A percentile compares a stretch with the other conserved stretches of the same genome.
These are phyloP conservation scores for Gastroboletus turbinatus DNA, from an alignment of 1,284 basidiomycete genomes.

Conservation along the genomic window DNA sequence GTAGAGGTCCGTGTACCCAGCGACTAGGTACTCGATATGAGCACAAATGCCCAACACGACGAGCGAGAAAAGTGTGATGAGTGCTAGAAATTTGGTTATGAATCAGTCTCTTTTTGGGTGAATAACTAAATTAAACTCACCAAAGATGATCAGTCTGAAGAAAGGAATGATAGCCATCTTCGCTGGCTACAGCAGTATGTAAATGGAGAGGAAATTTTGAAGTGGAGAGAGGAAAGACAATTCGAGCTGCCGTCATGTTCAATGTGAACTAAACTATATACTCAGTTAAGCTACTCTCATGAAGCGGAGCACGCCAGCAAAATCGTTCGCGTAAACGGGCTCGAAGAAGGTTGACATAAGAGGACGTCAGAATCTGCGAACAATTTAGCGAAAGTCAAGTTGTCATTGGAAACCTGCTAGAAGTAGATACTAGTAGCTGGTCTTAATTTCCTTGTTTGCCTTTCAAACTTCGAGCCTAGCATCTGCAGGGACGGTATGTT, in stretches of 20 bases:
- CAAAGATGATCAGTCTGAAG: slow-evolving; percentile 22
- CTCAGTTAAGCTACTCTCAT: neutral
- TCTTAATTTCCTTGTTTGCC: neutral
- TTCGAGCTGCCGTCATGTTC: neutral
- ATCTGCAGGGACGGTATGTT: neutral
- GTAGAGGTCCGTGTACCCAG: neutral
- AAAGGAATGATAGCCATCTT: slow-evolving; percentile 27
- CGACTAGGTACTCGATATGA: slow-evolving; percentile 11
- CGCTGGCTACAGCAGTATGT: neutral
- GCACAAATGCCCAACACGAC: slow-evolving; percentile 25
- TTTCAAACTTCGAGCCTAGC: neutral
- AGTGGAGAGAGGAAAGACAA: neutral
- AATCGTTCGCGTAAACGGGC: slow-evolving; percentile 8
- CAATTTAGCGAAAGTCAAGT: neutral
- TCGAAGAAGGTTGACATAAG: slow-evolving; percentile 6
- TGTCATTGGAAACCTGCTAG: neutral
- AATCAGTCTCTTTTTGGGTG: too few species aligned
- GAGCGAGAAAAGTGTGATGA: slow-evolving; percentile 17
- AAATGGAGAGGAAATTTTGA: neutral
- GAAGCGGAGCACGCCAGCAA: neutral
- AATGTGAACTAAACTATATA: neutral
- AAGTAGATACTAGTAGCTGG: neutral
- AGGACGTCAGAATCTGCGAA: neutral
- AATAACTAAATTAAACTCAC: slow-evolving; percentile 14
- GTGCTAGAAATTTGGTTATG: slow-evolving; percentile 10